Percentiles rank a stretch among this genome's conserved stretches.
These are phyloP conservation scores for Suaeda aralocaspica DNA, from an alignment of 148 eudicot genomes.

Conservation along the genomic window DNA sequence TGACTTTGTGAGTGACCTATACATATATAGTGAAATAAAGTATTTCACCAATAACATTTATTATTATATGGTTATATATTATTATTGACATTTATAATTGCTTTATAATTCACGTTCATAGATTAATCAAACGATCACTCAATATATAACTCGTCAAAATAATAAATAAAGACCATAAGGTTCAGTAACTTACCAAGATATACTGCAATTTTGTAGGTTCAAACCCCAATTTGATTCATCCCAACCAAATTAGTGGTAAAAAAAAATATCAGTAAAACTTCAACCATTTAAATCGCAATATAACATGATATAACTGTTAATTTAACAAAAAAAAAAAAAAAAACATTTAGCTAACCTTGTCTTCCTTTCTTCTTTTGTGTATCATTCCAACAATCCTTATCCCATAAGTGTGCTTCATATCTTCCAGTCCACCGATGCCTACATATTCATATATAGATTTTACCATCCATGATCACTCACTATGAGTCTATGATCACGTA, in stretches of 20 bases:
- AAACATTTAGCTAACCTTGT: constrained; percentile 49
- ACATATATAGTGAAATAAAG: no score
- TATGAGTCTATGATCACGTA: background rate
- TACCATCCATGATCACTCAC: background rate
- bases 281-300: no score
- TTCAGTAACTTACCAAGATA: constrained; percentile 90
- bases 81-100: no score
- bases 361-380: constrained; percentile 84
- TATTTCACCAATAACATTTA: no score
- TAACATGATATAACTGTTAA: background rate
- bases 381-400: constrained; percentile 76
- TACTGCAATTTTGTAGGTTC: constrained; percentile 38
- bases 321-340: background rate
- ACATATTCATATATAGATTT: constrained; percentile 13
- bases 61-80: no score
- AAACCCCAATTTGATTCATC: constrained; percentile 19
- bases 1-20: no score
- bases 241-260: constrained; percentile 6
- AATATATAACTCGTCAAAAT: no score
- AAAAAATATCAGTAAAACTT: constrained; percentile 11
- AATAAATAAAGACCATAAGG: no score
- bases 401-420: constrained; percentile 97
- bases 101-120: no score
- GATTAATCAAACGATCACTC: no score
- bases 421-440: constrained; percentile 95